Conservation (phyloP, 2,329 filamentous ascomycete genomes). For the Metarhizium robertsii region DNA sequence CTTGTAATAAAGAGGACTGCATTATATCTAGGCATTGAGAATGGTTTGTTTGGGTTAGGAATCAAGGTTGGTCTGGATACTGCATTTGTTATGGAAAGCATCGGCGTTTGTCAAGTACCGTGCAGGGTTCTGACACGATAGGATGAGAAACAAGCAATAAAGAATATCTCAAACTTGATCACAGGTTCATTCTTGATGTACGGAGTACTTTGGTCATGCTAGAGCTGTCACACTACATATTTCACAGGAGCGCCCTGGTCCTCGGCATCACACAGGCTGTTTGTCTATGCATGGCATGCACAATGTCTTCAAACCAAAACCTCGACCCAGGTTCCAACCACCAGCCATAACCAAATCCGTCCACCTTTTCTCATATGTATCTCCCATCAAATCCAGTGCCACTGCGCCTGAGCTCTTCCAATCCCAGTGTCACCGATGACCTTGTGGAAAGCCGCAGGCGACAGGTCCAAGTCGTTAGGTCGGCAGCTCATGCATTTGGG, state of each 20-base stretch:
- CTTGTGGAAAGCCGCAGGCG: conserved; percentile 33
- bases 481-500: conserved; percentile 44
- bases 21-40: background rate
- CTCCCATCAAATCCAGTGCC: background rate
- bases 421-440: conserved; percentile 24
- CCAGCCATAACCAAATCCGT: background rate
- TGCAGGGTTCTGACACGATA: background rate
- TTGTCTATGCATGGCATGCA: too few species aligned
- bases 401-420: conserved; percentile 8
- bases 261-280: background rate
- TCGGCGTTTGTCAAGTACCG: background rate
- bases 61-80: background rate
- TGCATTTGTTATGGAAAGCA: background rate
- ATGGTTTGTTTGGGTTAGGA: background rate
- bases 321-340: too few species aligned
- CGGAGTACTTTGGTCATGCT: background rate
- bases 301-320: too few species aligned
- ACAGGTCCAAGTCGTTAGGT: conserved; percentile 38
- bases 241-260: background rate
- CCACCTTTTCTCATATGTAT: too few species aligned
- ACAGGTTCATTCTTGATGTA: background rate
- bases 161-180: background rate
- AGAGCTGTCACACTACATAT: background rate
- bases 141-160: background rate
- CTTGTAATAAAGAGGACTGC: background rate